These are phyloP conservation scores for Trichomonas vaginalis DNA, from an alignment of 208 protist species.

Conservation along the genomic window DNA sequence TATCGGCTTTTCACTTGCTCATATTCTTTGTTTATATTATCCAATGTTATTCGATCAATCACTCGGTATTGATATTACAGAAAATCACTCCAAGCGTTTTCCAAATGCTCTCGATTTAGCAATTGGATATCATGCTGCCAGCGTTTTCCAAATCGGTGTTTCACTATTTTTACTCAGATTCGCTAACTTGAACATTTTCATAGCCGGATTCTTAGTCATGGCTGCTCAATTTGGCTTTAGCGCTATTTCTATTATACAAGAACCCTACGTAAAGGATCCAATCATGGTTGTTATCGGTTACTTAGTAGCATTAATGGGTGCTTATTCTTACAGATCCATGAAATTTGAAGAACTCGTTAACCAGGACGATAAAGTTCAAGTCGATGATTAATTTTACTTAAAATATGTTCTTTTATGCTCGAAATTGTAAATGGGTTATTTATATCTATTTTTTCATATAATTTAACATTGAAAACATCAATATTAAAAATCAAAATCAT, in stretches of 20 bases:
- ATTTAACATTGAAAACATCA: background rate
- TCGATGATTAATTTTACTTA: background rate
- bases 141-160: background rate
- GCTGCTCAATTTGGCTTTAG: background rate
- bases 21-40: background rate
- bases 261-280: background rate
- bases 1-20: background rate
- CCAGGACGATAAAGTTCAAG: background rate
- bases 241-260: background rate
- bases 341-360: background rate
- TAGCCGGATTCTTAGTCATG: background rate
- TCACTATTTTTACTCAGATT: background rate
- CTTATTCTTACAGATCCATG: background rate
- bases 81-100: background rate
- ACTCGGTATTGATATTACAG: background rate
- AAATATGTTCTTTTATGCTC: background rate
- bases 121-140: background rate
- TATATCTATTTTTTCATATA: background rate
- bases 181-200: background rate
- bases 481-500: no score
- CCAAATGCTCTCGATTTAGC: background rate
- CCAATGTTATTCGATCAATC: background rate
- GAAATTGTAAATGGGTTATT: background rate
- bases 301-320: background rate
- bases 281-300: background rate